Conservation (phyloP, 2,329 filamentous ascomycete species). For the Ophiostoma piceae region DNA sequence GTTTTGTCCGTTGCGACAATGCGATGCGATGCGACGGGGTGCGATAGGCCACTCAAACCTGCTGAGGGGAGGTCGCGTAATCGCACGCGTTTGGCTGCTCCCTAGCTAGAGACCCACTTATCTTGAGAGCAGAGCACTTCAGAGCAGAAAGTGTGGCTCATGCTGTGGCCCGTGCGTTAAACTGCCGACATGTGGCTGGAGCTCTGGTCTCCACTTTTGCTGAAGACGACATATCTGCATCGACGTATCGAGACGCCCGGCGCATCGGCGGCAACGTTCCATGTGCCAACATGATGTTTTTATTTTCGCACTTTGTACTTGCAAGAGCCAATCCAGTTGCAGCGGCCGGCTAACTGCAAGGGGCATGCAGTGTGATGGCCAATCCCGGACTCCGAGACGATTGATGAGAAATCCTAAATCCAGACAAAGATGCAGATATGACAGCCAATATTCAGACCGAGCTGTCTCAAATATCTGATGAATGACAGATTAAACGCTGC, state of each 20-base stretch:
- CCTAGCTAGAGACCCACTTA: neutral
- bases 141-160: neutral
- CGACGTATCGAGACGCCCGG: neutral
- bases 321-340: neutral
- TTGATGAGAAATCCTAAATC: neutral
- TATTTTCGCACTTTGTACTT: neutral
- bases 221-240: neutral
- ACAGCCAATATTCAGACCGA: neutral
- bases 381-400: neutral
- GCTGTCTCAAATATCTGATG: neutral
- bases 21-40: neutral
- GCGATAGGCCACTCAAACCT: neutral
- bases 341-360: neutral
- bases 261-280: neutral
- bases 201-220: neutral
- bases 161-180: neutral
- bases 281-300: neutral
- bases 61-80: constrained; percentile 4
- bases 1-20: neutral
- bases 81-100: neutral
- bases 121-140: neutral
- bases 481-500: neutral
- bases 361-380: neutral
- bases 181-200: neutral
- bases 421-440: neutral